A percentile compares a stretch with the other conserved stretches of the same genome.
Evolutionary conservation across 257 asterid species (phyloP).

Genomic region (Plantago major): DNA sequence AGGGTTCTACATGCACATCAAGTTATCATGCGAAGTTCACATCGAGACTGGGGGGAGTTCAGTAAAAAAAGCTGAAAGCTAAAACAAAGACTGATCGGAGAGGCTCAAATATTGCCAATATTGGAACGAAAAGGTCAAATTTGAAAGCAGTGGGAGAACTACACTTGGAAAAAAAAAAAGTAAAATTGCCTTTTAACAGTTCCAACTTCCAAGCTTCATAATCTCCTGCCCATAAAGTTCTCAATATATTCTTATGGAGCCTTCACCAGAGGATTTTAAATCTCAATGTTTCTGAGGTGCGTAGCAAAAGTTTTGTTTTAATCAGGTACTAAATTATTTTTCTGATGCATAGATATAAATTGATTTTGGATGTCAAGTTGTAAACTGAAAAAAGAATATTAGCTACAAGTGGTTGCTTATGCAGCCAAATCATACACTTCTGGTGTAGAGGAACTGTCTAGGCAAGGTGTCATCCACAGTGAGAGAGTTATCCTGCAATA

Average conservation of each 20-base stretch:
- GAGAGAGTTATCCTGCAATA: slow-evolving; percentile 32
- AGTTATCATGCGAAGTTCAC: background rate
- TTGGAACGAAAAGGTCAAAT: too few species aligned
- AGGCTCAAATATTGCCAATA: too few species aligned
- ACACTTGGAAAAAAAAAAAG: too few species aligned
- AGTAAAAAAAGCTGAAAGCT: background rate
- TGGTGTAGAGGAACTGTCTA: slow-evolving; percentile 10
- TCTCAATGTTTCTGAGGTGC: too few species aligned
- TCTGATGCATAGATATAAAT: background rate
- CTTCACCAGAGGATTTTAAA: background rate
- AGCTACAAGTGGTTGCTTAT: slow-evolving; percentile 3
- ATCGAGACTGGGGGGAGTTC: background rate
- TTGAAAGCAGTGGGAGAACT: too few species aligned
- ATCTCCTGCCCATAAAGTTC: too few species aligned
- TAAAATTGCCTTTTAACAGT: too few species aligned
- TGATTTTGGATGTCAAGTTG: slow-evolving; percentile 6
- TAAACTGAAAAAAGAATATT: background rate
- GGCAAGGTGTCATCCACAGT: slow-evolving; percentile 22
- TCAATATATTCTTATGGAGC: background rate
- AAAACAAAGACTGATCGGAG: background rate
- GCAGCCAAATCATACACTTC: slow-evolving; percentile 13
- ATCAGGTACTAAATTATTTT: too few species aligned
- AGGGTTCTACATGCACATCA: background rate
- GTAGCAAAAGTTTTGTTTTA: too few species aligned
- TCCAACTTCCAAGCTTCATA: too few species aligned